Evolutionary conservation across 768 basidiomycete species (phyloP), one percentile per base, ranked within the genome.

Genomic region (Nidularia pulvinata): DNA sequence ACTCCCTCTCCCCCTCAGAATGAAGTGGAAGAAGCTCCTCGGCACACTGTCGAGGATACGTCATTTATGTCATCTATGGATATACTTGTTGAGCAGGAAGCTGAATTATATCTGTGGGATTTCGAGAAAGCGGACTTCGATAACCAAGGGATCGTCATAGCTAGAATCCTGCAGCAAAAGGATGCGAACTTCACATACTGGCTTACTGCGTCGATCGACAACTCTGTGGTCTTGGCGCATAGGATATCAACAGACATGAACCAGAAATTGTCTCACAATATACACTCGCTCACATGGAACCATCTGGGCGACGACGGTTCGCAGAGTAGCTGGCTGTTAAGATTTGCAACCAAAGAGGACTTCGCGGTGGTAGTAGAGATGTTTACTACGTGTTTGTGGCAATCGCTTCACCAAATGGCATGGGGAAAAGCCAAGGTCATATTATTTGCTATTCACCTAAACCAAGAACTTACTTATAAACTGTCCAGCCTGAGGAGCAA

Each of bases 211-310:
- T 74, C 80, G 7, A 76, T 68, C 36, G 77, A 79, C 32, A 75
- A 77, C 2, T 79, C 76, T 1, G 69, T 78, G 45, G 56, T 79
- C 32, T 73, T 92, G 46, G 80, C 79, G 25, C 92, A 93, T 70
- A 73, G 72, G 57, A 78, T 93, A 49, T 67, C 75, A 19, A 73
- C 82, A 4, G 80, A 88, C 37, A 87, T 91, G 84, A 93, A 90
- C 60, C 85, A 85, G 60, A 78, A 80, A 35, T 88, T 82, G 78
- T 80, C 86, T 5, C 67, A 69, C 33, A 81, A 79, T 53, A 79
- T 84, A 65, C 65, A 69, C 46, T 90, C 95, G 3, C 79, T 98
- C 61, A 95, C 95, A 33, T 98, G 97, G 91, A 96, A 95, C 59
- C 78, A 93, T 65, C 65, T 80, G 42, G 75, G 76, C 39, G 78